Evolutionary conservation across 2,329 filamentous ascomycete genomes (phyloP).

Genomic region (Fusarium abutilonis): DNA sequence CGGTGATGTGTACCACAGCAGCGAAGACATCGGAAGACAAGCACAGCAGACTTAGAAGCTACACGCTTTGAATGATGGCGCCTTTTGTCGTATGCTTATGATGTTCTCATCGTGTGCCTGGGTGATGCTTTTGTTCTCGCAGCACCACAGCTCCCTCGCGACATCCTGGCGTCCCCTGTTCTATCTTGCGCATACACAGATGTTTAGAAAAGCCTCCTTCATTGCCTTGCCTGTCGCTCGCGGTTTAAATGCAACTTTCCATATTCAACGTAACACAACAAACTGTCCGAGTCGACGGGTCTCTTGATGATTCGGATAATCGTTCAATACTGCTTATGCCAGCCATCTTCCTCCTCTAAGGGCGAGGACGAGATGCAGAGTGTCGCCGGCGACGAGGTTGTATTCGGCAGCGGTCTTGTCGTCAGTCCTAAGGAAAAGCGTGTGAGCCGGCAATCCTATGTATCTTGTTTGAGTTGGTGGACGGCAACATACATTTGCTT

Average conservation of each 20-base stretch:
- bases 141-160: constrained; percentile 10
- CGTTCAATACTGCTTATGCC: constrained; percentile 23
- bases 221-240: constrained; percentile 17
- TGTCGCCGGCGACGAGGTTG: constrained; percentile 88
- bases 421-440: constrained; percentile 73
- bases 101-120: constrained; percentile 13
- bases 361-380: constrained; percentile 93
- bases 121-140: constrained; percentile 1
- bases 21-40: neutral
- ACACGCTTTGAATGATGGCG: constrained; percentile 13
- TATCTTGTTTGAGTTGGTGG: neutral
- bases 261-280: constrained; percentile 2
- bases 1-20: neutral
- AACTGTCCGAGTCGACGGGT: neutral
- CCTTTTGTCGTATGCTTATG: constrained; percentile 16
- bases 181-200: constrained; percentile 15
- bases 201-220: constrained; percentile 1
- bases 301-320: constrained; percentile 11
- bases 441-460: constrained; percentile 7
- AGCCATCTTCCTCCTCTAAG: constrained; percentile 76
- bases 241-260: constrained; percentile 25
- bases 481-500: constrained; percentile 84
- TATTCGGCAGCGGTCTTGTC: constrained; percentile 95
- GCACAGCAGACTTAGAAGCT: constrained; percentile 15
- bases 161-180: constrained; percentile 12